Evolutionary conservation across 495 filamentous ascomycete species (phyloP), one percentile per base, ranked within the genome.

Genomic region (Darksidea phi): DNA sequence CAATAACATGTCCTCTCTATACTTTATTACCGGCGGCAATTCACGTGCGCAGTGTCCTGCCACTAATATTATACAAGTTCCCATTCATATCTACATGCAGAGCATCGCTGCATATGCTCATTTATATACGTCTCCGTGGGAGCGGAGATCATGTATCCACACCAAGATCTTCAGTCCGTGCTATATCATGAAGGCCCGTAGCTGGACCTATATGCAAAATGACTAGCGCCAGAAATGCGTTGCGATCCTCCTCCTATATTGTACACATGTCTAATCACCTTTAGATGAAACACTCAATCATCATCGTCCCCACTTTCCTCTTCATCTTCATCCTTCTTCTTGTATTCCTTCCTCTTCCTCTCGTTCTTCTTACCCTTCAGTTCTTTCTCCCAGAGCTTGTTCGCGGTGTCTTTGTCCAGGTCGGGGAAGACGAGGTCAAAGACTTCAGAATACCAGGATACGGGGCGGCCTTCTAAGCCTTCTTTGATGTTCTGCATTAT

Each of bases 371-470:
- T 74, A 70, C 86, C 83, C 74, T 77, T 74, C 61, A 87, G 80
- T 71, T 88, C 79, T 76, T 88, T 81, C 73, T 85, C 82, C 89
- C 89, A 93, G 46, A 87, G 21, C 36, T 74, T 80, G 71, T 88
- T 90, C 61, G 87, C 91, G 59, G 82, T 74, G 36, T 87, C 79
- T 56, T 76, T 76, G 76, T 97, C 89, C 2, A 97, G 76, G 68
- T 88, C 78, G 38, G 87, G 84, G 77, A 99, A 99, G 55, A 96
- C 87, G 25, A 97, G 76, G 49, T 92, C 82, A 73, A 96, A 97
- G 28, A 97, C 89, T 51, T 97, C 93, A 8, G 82, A 83, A 79
- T 97, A 99, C 95, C 95, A 99, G 73, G 80, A 85, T 21, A 87
- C 92, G 0, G 95, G 86, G 61, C 85, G 85, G 68, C 95, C 95